phyloP scores from a whole-genome alignment of 495 filamentous ascomycete species.

The Friedmanniomyces endolithicus region DNA sequence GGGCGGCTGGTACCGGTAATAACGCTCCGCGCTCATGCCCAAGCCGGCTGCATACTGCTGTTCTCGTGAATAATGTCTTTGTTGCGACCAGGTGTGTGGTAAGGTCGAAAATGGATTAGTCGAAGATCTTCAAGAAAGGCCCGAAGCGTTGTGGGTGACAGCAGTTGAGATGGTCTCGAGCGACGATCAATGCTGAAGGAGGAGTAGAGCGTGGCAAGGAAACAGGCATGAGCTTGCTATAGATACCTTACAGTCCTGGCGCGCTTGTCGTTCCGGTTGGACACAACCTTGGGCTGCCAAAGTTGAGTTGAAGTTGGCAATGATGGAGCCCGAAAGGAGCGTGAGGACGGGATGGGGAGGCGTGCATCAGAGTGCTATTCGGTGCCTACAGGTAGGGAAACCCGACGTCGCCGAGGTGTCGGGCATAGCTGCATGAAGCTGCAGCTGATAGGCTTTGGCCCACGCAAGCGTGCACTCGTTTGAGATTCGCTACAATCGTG shows the following conservation, averaged over 20 bases:
- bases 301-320: not conserved
- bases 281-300: not conserved
- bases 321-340: not conserved
- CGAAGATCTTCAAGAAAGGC: conserved; percentile 1
- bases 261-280: not conserved
- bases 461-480: not conserved
- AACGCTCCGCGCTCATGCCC: not conserved
- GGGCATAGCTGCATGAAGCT: not conserved
- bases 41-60: not conserved
- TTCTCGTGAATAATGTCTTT: not conserved
- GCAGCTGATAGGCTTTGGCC: not conserved
- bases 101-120: not conserved
- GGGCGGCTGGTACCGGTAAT: conserved; percentile 25
- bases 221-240: conserved; percentile 7
- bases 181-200: conserved; percentile 12
- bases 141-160: not conserved
- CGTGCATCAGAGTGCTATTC: not conserved
- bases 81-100: not conserved
- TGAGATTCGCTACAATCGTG: not conserved
- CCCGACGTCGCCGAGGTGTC: not conserved
- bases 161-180: conserved; percentile 6
- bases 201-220: conserved; percentile 8
- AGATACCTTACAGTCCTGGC: too few species aligned
- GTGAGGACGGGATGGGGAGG: not conserved
- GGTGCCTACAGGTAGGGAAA: not conserved